Percentiles rank a stretch among this genome's conserved stretches.
Conservation (phyloP, 208 protist species). For the Histomonas meleagridis region DNA sequence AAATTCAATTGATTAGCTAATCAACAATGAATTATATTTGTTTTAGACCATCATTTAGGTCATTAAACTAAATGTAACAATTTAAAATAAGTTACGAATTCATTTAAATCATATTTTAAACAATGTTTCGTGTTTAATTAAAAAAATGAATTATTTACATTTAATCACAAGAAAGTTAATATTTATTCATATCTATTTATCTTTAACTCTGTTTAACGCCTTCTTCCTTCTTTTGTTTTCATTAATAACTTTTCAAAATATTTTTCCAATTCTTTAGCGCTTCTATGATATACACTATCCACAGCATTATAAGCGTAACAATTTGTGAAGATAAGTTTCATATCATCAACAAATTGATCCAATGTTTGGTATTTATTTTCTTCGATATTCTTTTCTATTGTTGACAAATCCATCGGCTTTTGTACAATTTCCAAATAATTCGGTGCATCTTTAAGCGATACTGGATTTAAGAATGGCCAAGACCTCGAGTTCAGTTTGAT, state of each 20-base stretch:
- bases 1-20: too few relatives aligned
- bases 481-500: not conserved
- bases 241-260: not conserved
- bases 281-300: slow-evolving; percentile 39
- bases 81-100: too few relatives aligned
- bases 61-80: too few relatives aligned
- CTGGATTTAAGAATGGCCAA: slow-evolving; percentile 14
- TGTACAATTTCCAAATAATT: slow-evolving; percentile 37
- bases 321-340: slow-evolving; percentile 41
- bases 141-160: too few relatives aligned
- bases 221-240: not conserved
- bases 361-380: slow-evolving; percentile 31
- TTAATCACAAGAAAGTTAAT: too few relatives aligned
- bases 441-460: slow-evolving; percentile 5
- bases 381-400: slow-evolving; percentile 35
- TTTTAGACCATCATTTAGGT: too few relatives aligned
- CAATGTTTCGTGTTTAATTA: too few relatives aligned
- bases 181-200: too few relatives aligned
- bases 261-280: slow-evolving; percentile 27
- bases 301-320: slow-evolving; percentile 36
- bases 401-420: slow-evolving; percentile 41
- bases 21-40: too few relatives aligned
- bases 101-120: too few relatives aligned
- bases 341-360: slow-evolving; percentile 37
- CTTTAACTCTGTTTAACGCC: too few relatives aligned